Evolutionary conservation across 495 filamentous ascomycete species (phyloP).

Genomic region (Durotheca rogersii): DNA sequence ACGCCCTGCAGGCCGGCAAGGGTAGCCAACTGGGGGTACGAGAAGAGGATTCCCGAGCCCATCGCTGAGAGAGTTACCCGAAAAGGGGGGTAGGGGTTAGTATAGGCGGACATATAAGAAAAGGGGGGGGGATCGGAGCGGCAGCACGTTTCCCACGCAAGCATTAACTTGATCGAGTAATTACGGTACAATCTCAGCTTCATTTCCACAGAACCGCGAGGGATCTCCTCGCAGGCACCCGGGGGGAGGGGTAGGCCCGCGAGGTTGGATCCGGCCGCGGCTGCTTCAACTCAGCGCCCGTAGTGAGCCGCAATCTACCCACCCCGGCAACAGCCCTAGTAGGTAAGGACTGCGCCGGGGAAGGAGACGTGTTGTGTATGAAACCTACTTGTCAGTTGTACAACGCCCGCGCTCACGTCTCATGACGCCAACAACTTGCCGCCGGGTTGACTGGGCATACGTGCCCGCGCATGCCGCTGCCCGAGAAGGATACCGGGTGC

Average conservation of each 20-base stretch:
- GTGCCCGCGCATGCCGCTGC: slow-evolving; percentile 1
- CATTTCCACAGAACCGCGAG: slow-evolving; percentile 43
- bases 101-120: slow-evolving; percentile 21
- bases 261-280: slow-evolving; percentile 50
- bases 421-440: neutral
- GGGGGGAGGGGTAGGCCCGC: slow-evolving; percentile 19
- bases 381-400: slow-evolving; percentile 37
- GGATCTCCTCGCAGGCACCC: slow-evolving; percentile 27
- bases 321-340: slow-evolving; percentile 14
- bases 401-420: slow-evolving; percentile 21
- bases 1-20: slow-evolving; percentile 73
- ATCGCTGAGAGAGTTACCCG: slow-evolving; percentile 61
- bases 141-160: slow-evolving; percentile 93
- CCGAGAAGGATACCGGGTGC: neutral
- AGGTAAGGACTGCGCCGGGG: slow-evolving; percentile 18
- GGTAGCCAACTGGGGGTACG: slow-evolving; percentile 78
- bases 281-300: slow-evolving; percentile 68
- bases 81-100: slow-evolving; percentile 36
- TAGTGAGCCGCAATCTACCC: slow-evolving; percentile 70
- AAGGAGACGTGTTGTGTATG: slow-evolving; percentile 27
- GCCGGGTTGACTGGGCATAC: neutral
- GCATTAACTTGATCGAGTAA: slow-evolving; percentile 94
- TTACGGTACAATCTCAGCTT: slow-evolving; percentile 90
- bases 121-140: slow-evolving; percentile 55
- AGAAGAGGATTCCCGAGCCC: slow-evolving; percentile 74